These are phyloP conservation scores for Scutellaria galericulata DNA, from an alignment of 257 asterid genomes.

Conservation along the genomic window DNA sequence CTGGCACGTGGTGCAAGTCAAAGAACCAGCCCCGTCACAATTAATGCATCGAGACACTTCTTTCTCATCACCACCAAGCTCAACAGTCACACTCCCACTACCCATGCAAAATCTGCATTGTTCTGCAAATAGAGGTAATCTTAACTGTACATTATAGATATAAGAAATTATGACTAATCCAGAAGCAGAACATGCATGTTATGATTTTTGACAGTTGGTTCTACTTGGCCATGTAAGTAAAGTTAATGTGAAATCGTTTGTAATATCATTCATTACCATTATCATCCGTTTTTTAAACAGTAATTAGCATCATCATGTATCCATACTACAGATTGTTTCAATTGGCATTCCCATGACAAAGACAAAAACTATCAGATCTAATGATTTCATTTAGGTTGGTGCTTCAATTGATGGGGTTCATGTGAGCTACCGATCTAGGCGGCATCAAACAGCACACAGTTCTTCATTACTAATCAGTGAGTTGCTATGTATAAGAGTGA, in stretches of 20 bases:
- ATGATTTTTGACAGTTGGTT: no score
- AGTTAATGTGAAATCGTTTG: no score
- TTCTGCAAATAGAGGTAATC: conserved; percentile 53
- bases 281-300: no score
- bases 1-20: conserved; percentile 98
- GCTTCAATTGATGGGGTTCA: neutral
- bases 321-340: neutral
- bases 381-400: neutral
- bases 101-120: conserved; percentile 90
- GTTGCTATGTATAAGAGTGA: neutral
- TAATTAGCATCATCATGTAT: neutral
- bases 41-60: conserved; percentile 89
- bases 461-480: neutral
- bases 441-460: neutral
- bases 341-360: neutral
- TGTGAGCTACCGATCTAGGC: neutral
- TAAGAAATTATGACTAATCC: neutral
- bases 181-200: neutral
- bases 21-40: conserved; percentile 82
- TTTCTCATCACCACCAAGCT: conserved; percentile 79
- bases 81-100: conserved; percentile 71
- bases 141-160: neutral
- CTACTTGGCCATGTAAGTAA: no score
- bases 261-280: no score
- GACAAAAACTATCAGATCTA: neutral